A percentile compares a stretch with the other conserved stretches of the same genome.
Evolutionary conservation across 164 flowering plant genomes (phyloP).

Genomic region (grape (Vitis vinifera)): DNA sequence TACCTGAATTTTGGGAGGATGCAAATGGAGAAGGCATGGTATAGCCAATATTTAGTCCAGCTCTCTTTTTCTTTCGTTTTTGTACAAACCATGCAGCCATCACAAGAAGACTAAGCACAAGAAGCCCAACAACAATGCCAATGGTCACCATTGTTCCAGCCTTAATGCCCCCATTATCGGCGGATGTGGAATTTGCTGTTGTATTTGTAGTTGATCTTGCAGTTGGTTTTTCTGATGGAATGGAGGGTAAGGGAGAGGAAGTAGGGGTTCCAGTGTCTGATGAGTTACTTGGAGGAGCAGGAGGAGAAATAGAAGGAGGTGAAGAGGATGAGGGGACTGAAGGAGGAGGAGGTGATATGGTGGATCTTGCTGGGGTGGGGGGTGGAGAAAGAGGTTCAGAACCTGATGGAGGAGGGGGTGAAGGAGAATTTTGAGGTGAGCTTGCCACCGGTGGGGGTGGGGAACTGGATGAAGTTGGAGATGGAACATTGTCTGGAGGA

Average conservation of each 20-base stretch:
- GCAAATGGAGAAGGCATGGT: slow-evolving; percentile 47
- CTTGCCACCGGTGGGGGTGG: slow-evolving; percentile 26
- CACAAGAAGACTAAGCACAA: slow-evolving; percentile 41
- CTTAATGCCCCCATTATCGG: slow-evolving; percentile 15
- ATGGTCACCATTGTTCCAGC: slow-evolving; percentile 37
- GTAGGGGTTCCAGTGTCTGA: slow-evolving; percentile 12
- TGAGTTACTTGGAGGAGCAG: slow-evolving; percentile 27
- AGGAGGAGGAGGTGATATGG: slow-evolving; percentile 26
- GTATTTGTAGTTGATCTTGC: slow-evolving; percentile 29
- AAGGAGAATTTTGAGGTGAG: slow-evolving; percentile 26
- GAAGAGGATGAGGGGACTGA: slow-evolving; percentile 11
- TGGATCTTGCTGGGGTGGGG: slow-evolving; percentile 17
- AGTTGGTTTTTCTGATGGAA: slow-evolving; percentile 36
- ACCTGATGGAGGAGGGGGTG: slow-evolving; percentile 26
- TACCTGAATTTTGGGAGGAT: slow-evolving; percentile 61
- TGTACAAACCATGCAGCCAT: slow-evolving; percentile 41
- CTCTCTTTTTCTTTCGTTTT: slow-evolving; percentile 32
- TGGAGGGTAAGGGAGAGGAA: slow-evolving; percentile 19
- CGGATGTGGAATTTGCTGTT: slow-evolving; percentile 13
- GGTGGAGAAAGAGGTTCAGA: slow-evolving; percentile 26
- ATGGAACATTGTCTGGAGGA: slow-evolving; percentile 22
- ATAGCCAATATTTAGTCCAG: slow-evolving; percentile 19
- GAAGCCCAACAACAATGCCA: slow-evolving; percentile 38
- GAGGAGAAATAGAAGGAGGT: slow-evolving; percentile 27
- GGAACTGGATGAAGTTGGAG: slow-evolving; percentile 25